Evolutionary conservation across 805 yeast species (phyloP).

Genomic region (Tetrapisispora phaffii): DNA sequence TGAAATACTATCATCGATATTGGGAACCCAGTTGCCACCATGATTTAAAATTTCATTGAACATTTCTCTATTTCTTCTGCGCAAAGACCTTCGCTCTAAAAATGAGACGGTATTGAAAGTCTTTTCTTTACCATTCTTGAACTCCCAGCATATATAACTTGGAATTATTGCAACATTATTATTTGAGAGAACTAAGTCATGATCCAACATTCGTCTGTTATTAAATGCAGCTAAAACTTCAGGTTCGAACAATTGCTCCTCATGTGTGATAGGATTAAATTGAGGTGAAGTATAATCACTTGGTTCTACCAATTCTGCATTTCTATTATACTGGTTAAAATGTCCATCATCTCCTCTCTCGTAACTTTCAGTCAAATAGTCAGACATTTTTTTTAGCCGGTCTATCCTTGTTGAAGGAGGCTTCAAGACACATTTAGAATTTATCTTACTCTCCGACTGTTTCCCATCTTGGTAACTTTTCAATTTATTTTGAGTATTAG

Average conservation of each 20-base stretch:
- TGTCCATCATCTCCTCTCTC: background rate
- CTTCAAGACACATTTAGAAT: background rate
- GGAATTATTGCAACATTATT: background rate
- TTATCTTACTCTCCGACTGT: background rate
- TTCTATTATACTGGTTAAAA: background rate
- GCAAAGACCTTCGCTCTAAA: conserved; percentile 1
- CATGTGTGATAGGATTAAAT: background rate
- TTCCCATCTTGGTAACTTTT: too few relatives aligned
- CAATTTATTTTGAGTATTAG: background rate
- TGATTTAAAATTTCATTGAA: conserved; percentile 1
- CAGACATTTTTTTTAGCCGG: background rate
- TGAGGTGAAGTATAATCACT: background rate
- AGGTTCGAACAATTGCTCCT: background rate
- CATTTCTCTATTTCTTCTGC: conserved; percentile 1
- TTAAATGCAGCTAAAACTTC: background rate
- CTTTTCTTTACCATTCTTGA: background rate
- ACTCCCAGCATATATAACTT: conserved; percentile 2
- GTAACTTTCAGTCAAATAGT: background rate
- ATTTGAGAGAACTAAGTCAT: background rate
- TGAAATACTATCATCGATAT: background rate
- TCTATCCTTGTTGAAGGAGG: background rate
- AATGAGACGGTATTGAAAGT: background rate
- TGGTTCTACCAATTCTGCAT: background rate
- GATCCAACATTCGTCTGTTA: background rate
- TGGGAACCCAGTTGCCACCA: conserved; percentile 1